These are phyloP conservation scores for Elongisporangium senticosum DNA, from an alignment of 352 stramenopile genomes.

Conservation along the genomic window DNA sequence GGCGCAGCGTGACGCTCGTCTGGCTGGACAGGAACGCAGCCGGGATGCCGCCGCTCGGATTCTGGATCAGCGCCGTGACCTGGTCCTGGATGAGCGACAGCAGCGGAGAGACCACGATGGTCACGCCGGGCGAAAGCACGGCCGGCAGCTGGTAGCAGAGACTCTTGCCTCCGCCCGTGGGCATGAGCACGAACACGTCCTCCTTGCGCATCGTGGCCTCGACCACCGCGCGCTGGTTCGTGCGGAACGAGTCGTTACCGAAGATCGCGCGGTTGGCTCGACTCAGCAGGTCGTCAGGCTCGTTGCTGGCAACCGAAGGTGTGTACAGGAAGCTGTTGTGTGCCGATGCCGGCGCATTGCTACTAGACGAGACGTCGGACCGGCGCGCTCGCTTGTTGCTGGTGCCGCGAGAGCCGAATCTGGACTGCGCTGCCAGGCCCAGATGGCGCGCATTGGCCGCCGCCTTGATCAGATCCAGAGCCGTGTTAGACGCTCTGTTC, in stretches of 20 bases:
- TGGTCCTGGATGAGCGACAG: slow-evolving; percentile 95
- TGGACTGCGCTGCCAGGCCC: slow-evolving; percentile 13
- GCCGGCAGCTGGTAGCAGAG: slow-evolving; percentile 89
- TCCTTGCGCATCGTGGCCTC: slow-evolving; percentile 85
- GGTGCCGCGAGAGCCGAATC: neutral
- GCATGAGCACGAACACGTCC: slow-evolving; percentile 94
- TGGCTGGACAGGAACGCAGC: slow-evolving; percentile 75
- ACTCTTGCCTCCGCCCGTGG: slow-evolving; percentile 88
- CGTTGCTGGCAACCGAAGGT: neutral
- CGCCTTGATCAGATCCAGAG: slow-evolving; percentile 34
- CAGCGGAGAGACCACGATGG: slow-evolving; percentile 91
- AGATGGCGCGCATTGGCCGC: neutral
- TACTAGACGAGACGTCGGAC: neutral
- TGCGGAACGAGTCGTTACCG: slow-evolving; percentile 79
- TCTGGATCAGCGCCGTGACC: slow-evolving; percentile 72
- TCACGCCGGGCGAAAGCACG: slow-evolving; percentile 70
- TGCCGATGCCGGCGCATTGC: neutral
- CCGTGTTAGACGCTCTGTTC: slow-evolving; percentile 44
- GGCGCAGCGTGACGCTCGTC: slow-evolving; percentile 53
- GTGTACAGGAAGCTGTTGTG: neutral
- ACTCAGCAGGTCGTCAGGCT: slow-evolving; percentile 27
- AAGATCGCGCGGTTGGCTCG: slow-evolving; percentile 64
- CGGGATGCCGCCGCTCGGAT: slow-evolving; percentile 51
- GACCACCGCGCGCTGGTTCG: slow-evolving; percentile 91
- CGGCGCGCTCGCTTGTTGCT: slow-evolving; percentile 10